phyloP scores from a whole-genome alignment of 805 yeast species.

The Nakazawaea ishiwadae region DNA sequence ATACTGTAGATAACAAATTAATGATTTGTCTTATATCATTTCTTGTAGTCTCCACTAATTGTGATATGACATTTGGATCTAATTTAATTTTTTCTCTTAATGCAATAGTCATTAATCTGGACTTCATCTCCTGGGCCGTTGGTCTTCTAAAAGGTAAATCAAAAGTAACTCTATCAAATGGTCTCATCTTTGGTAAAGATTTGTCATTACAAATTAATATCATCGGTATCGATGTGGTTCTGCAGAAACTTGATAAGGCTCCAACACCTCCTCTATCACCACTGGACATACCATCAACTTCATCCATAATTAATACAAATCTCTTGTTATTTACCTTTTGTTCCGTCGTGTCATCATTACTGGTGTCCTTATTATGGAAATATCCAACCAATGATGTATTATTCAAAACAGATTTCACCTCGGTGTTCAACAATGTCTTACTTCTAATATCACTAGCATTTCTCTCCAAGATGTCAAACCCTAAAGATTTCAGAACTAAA shows the following conservation, averaged over 20 bases:
- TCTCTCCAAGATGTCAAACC: conserved; percentile 71
- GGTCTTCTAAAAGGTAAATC: conserved; percentile 90
- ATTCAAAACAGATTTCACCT: conserved; percentile 64
- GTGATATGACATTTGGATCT: conserved; percentile 77
- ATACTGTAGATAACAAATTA: conserved; percentile 79
- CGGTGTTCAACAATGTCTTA: conserved; percentile 65
- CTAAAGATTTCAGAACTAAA: conserved; percentile 61
- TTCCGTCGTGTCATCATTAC: conserved; percentile 18
- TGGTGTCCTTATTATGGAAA: conserved; percentile 38
- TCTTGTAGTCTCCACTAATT: conserved; percentile 76
- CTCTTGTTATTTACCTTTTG: conserved; percentile 39
- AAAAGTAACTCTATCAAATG: conserved; percentile 78
- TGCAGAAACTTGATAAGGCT: conserved; percentile 81
- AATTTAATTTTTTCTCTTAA: conserved; percentile 75
- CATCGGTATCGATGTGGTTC: conserved; percentile 82
- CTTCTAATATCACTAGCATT: conserved; percentile 91
- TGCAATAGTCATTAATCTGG: conserved; percentile 88
- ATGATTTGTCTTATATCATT: conserved; percentile 95
- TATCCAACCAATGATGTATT: conserved; percentile 83
- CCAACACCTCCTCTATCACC: conserved; percentile 99
- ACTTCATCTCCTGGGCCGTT: conserved; percentile 70
- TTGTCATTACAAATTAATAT: conserved; percentile 93
- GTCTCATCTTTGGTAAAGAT: conserved; percentile 90
- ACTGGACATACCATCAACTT: conserved; percentile 98
- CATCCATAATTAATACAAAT: conserved; percentile 92